Evolutionary conservation across 495 filamentous ascomycete species (phyloP).

Genomic region (Tuber microsphaerosporum): DNA sequence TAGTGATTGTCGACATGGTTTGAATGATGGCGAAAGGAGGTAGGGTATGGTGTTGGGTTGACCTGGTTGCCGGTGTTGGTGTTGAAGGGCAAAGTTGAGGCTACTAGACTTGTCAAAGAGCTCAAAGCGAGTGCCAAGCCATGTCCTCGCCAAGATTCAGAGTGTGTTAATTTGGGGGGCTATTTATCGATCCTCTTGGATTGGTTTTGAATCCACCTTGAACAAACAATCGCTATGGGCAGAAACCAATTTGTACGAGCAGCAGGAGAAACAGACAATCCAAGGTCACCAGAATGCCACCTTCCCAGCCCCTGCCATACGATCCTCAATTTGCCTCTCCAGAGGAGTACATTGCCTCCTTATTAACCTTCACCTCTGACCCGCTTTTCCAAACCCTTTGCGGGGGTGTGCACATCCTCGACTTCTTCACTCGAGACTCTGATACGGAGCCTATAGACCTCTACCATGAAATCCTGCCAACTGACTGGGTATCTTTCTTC

Average conservation of each 20-base stretch:
- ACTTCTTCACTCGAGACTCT: slow-evolving; percentile 85
- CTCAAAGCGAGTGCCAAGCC: slow-evolving; percentile 17
- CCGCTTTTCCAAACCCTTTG: slow-evolving; percentile 81
- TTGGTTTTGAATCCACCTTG: neutral
- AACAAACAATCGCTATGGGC: neutral
- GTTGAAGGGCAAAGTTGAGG: slow-evolving; percentile 10
- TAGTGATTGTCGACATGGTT: slow-evolving; percentile 69
- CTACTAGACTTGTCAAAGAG: neutral
- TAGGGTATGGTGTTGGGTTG: neutral
- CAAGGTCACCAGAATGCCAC: slow-evolving; percentile 45
- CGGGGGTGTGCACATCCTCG: slow-evolving; percentile 88
- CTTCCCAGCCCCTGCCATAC: slow-evolving; percentile 53
- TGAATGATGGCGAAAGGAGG: slow-evolving; percentile 9
- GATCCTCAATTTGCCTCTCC: slow-evolving; percentile 49
- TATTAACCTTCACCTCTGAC: slow-evolving; percentile 67
- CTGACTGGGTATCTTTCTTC: slow-evolving; percentile 75
- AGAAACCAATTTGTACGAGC: neutral
- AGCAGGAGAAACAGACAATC: neutral
- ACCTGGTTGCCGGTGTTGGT: slow-evolving; percentile 5
- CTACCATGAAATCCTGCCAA: slow-evolving; percentile 64
- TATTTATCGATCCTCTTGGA: neutral
- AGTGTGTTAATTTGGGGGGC: neutral
- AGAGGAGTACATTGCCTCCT: slow-evolving; percentile 68
- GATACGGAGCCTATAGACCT: slow-evolving; percentile 48
- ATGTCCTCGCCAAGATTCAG: slow-evolving; percentile 8